phyloP scores from a whole-genome alignment of 805 yeast genomes.

The Kurtzmaniella fragi region DNA sequence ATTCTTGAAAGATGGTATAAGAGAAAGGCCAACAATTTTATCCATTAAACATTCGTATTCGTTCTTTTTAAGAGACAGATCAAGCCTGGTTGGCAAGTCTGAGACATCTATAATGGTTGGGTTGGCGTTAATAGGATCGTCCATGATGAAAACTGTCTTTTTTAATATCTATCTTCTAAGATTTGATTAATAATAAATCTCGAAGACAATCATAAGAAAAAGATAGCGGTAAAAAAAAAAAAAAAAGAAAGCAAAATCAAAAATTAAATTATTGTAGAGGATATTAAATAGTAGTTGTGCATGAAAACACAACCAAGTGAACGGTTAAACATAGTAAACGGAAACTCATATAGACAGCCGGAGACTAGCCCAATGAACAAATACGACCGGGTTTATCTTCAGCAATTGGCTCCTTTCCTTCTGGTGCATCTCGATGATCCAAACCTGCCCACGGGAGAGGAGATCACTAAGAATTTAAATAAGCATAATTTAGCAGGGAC shows the following conservation, averaged over 20 bases:
- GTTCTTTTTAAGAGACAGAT: conserved; percentile 9
- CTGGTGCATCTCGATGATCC: conserved; percentile 9
- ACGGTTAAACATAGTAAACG: no score
- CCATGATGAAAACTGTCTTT: conserved; percentile 35
- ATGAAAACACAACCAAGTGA: no score
- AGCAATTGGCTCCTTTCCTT: conserved; percentile 33
- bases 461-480: conserved; percentile 8
- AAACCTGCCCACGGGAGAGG: not conserved
- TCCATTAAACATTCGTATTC: conserved; percentile 16
- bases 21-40: conserved; percentile 30
- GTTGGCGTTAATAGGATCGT: conserved; percentile 86
- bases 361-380: conserved; percentile 22
- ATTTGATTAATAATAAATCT: no score
- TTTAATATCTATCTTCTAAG: no score
- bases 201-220: no score
- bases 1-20: conserved; percentile 4
- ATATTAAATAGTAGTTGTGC: not conserved
- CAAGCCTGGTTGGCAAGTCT: conserved; percentile 66
- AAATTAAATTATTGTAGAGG: not conserved
- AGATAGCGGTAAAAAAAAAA: not conserved
- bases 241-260: not conserved
- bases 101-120: conserved; percentile 78
- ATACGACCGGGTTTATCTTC: conserved; percentile 21
- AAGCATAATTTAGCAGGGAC: conserved; percentile 14
- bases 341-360: no score